Evolutionary conservation across 225 moss, liverwort and hornwort genomes (phyloP).

Genomic region (Ulota crispa): DNA sequence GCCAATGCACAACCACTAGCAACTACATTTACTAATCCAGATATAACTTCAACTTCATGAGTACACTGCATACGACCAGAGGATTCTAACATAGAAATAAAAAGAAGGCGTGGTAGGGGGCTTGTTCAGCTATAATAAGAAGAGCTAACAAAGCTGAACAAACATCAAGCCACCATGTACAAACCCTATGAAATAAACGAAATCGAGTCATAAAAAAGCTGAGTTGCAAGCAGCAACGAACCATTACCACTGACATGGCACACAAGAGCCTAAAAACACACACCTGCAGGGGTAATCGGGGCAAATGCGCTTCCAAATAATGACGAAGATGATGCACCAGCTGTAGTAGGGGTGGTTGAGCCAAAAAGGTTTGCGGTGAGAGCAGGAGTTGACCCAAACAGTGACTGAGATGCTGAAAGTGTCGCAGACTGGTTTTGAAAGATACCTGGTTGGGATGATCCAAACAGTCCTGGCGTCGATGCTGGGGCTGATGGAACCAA

Average conservation of each 20-base stretch:
- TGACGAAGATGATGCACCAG: conserved; percentile 58
- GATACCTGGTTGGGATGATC: conserved; percentile 52
- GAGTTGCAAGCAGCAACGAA: neutral
- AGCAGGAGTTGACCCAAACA: conserved; percentile 69
- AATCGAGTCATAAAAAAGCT: conserved; percentile 1
- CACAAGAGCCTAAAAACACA: conserved; percentile 27
- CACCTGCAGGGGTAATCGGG: conserved; percentile 71
- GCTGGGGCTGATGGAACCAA: conserved; percentile 35
- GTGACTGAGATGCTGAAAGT: conserved; percentile 46
- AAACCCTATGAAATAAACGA: neutral
- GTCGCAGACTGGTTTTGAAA: conserved; percentile 52
- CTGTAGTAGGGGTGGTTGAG: conserved; percentile 47
- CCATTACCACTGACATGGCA: conserved; percentile 8
- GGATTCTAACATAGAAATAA: neutral
- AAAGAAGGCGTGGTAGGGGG: neutral
- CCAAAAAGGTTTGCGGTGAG: conserved; percentile 62
- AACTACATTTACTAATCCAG: neutral
- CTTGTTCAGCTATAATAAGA: neutral
- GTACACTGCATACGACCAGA: neutral
- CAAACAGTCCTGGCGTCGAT: conserved; percentile 37
- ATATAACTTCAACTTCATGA: neutral
- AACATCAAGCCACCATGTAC: neutral
- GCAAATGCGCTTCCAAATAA: conserved; percentile 77
- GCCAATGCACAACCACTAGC: neutral
- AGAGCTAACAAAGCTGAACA: neutral